Percentiles rank a stretch among this genome's conserved stretches.
These are phyloP conservation scores for Drechslerella stenobrocha DNA, from an alignment of 2,329 filamentous ascomycete genomes.

Conservation along the genomic window DNA sequence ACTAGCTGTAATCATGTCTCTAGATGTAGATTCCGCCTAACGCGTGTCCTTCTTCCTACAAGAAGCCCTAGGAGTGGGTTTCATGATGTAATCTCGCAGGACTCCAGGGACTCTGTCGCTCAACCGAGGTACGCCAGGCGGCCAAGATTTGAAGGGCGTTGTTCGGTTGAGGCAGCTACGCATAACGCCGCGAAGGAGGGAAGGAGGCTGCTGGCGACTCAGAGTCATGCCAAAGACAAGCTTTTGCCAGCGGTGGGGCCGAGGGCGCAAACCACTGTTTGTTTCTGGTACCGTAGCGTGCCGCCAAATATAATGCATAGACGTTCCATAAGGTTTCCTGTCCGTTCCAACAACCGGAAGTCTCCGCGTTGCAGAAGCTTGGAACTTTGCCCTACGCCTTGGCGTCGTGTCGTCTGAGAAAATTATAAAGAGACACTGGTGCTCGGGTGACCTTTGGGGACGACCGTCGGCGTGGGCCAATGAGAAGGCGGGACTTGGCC, in stretches of 20 bases:
- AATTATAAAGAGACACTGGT: slow-evolving; percentile 16
- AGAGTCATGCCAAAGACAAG: slow-evolving; percentile 10
- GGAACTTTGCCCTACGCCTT: slow-evolving; percentile 43
- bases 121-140: background rate
- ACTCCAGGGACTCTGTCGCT: background rate
- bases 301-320: background rate
- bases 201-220: slow-evolving; percentile 17
- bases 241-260: slow-evolving; percentile 14
- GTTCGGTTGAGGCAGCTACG: slow-evolving; percentile 4
- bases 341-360: slow-evolving; percentile 26
- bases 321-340: slow-evolving; percentile 2
- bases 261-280: slow-evolving; percentile 24
- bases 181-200: slow-evolving; percentile 16
- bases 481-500: slow-evolving; percentile 14
- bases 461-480: slow-evolving; percentile 17
- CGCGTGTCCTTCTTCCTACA: slow-evolving; percentile 34
- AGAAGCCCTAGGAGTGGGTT: slow-evolving; percentile 2
- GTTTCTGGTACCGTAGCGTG: too few relatives aligned
- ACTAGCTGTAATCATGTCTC: too few relatives aligned
- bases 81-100: slow-evolving; percentile 39
- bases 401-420: slow-evolving; percentile 28
- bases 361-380: slow-evolving; percentile 22
- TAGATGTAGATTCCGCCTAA: slow-evolving; percentile 20
- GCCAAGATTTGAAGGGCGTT: background rate
- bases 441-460: slow-evolving; percentile 7